phyloP scores from a whole-genome alignment of 1,284 basidiomycete genomes.

The Waitea zeae region DNA sequence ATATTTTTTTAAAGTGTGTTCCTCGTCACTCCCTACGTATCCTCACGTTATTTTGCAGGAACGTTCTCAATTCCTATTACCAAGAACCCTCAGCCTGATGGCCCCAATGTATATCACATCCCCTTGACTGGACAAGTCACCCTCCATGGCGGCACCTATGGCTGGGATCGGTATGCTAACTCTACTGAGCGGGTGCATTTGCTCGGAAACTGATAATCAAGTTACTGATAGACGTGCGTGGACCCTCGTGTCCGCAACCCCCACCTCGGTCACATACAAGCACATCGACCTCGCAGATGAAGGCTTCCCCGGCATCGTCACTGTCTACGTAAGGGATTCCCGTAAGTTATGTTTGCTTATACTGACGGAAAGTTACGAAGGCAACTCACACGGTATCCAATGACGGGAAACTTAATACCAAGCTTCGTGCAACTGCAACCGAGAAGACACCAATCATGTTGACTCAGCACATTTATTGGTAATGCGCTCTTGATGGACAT shows the following conservation, averaged over 20 bases:
- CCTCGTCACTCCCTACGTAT: neutral
- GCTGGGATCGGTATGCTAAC: neutral
- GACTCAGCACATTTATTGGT: conserved; percentile 39
- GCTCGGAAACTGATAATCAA: conserved; percentile 12
- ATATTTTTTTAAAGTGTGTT: neutral
- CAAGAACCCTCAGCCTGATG: conserved; percentile 24
- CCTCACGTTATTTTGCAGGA: conserved; percentile 16
- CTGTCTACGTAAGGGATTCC: conserved; percentile 19
- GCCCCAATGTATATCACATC: conserved; percentile 29
- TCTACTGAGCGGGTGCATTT: neutral
- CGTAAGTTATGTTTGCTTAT: neutral
- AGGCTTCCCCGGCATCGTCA: conserved; percentile 35
- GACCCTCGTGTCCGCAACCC: conserved; percentile 23
- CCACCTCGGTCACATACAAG: conserved; percentile 28
- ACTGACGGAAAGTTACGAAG: conserved; percentile 11
- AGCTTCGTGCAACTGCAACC: conserved; percentile 26
- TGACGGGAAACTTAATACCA: conserved; percentile 25
- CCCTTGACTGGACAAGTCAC: conserved; percentile 33
- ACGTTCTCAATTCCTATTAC: conserved; percentile 38
- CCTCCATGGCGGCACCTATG: conserved; percentile 19
- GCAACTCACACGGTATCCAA: conserved; percentile 30
- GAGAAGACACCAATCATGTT: conserved; percentile 41
- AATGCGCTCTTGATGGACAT: neutral
- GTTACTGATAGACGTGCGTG: conserved; percentile 41
- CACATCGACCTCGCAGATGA: conserved; percentile 32